Conservation (phyloP, 345 rosid species). For the Lumnitzera racemosa region DNA sequence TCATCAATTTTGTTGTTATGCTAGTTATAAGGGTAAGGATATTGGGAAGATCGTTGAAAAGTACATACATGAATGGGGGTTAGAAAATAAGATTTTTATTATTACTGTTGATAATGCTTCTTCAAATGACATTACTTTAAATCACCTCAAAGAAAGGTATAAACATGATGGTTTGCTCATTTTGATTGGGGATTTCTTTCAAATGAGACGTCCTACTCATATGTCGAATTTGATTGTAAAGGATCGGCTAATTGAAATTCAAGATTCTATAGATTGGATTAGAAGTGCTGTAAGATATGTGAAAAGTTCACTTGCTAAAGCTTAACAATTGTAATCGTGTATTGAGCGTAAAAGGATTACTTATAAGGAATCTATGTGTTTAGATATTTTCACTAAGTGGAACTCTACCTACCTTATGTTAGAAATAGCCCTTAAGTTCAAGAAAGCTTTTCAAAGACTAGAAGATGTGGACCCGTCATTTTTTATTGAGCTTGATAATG, state of each 20-base stretch:
- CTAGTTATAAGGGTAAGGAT: too few species aligned
- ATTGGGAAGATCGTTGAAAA: too few species aligned
- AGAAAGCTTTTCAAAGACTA: constrained; percentile 2
- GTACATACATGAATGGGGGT: too few species aligned
- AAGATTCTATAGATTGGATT: constrained; percentile 2
- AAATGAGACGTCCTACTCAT: background rate
- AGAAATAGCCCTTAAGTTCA: background rate
- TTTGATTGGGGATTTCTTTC: constrained; percentile 1
- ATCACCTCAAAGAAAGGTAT: background rate
- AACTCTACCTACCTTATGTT: background rate
- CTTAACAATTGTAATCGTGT: background rate
- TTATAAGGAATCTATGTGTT: background rate
- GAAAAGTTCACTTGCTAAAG: background rate
- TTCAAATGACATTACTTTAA: too few species aligned
- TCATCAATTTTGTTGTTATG: too few species aligned
- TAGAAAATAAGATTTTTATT: too few species aligned
- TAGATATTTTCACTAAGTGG: constrained; percentile 1
- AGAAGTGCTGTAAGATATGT: background rate
- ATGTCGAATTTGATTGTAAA: background rate
- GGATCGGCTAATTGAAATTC: constrained; percentile 1
- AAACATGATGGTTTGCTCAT: background rate
- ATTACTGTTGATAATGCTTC: too few species aligned
- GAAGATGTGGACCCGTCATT: background rate
- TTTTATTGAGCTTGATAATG: too few species aligned
- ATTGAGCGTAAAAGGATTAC: background rate